Evolutionary conservation across 179 eudicot genomes (phyloP), one percentile per base, ranked within the genome.

Genomic region (Carnegiea gigantea): DNA sequence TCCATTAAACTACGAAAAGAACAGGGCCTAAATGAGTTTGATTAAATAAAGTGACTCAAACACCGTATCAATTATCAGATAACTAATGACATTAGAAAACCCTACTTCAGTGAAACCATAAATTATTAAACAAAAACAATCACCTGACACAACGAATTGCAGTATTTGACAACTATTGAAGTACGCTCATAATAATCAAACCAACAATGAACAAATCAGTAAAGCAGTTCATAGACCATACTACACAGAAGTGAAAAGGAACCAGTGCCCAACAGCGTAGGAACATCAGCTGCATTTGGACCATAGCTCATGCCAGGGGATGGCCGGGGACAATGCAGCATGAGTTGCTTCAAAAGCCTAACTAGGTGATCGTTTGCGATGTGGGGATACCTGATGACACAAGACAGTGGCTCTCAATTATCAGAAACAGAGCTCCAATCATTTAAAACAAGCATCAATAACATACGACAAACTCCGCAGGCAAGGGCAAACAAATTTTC

Each of bases 181-280:
- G 17, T 21, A 23, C 53, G 9, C 70, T 68, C 30, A 67, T 62
- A 62, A 21, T 23, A 62, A 62, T 62, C 26, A 44, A 65, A 73
- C 4, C 77, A 84, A 46, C 21, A 71, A 73, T 8, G 38, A 79
- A 65, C 44, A 18, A 14, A 23, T 44, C 24, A 59, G 59, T 28
- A 76, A 76, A 82, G 78, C 21, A 84, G 79, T 38, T 75, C 53
- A 48, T 76, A 38, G 79, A 85, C 78, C 95, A 76, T 89, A 95
- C 98, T 67, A 26, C 90, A 79, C 67, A 95, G 84, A 88, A 95
- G 95, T 71, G 98, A 92, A 84, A 95, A 95, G 68, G 95, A 88
- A 77, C 97, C 98, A 77, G 93, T 91, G 75, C 98, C 99, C 82
- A 95, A 82, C 75, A 95, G 87, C 73, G 99, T 93, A 79, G 98